Percentiles rank a stretch among this genome's conserved stretches.
Evolutionary conservation across 2,329 filamentous ascomycete species (phyloP).

Genomic region (Nemania abortiva): DNA sequence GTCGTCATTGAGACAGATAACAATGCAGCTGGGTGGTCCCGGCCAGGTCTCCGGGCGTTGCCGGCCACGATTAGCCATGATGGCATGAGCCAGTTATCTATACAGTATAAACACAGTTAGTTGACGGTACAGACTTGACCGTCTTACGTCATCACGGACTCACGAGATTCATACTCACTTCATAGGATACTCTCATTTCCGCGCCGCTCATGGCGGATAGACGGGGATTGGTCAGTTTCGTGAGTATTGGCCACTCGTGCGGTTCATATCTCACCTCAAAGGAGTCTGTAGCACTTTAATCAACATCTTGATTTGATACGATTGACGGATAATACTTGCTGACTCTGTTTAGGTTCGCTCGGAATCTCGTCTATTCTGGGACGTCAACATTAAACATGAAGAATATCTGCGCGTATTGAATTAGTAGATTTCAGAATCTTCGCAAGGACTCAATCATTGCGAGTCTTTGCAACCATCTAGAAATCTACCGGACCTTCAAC

Average conservation of each 20-base stretch:
- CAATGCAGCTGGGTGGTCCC: conserved; percentile 5
- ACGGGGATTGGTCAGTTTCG: not conserved
- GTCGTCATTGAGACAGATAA: not conserved
- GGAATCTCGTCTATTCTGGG: not conserved
- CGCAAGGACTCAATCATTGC: not conserved
- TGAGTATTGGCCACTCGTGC: not conserved
- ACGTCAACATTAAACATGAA: not conserved
- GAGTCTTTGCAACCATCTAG: not conserved
- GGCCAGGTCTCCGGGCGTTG: conserved; percentile 24
- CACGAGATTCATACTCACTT: not conserved
- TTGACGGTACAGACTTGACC: conserved; percentile 7
- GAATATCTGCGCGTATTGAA: not conserved
- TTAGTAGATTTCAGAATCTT: not conserved
- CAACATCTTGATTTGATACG: not conserved
- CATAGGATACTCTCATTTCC: not conserved
- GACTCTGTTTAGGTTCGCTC: not conserved
- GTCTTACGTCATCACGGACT: conserved; percentile 27
- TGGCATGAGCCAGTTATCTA: conserved; percentile 20
- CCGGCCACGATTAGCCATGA: conserved; percentile 9
- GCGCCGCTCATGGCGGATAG: not conserved
- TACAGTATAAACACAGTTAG: not conserved
- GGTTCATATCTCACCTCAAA: not conserved
- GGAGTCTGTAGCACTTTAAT: not conserved
- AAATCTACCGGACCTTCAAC: not conserved
- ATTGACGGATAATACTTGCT: not conserved